These are phyloP conservation scores for Athelia psychrophila DNA, from an alignment of 1,284 basidiomycete species.

Conservation along the genomic window DNA sequence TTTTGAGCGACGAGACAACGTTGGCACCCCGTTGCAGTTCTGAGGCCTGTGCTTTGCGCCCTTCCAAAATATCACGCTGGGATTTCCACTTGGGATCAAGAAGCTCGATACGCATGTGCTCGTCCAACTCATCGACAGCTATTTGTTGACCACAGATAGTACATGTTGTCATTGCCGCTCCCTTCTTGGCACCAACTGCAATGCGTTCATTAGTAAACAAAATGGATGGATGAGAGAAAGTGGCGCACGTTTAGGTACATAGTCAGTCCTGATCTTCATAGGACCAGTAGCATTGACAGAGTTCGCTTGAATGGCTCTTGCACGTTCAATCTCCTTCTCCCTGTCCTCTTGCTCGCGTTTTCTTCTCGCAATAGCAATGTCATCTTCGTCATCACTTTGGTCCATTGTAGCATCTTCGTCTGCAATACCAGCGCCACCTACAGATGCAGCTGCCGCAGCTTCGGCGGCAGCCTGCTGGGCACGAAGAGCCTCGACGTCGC, in stretches of 20 bases:
- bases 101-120: constrained; percentile 98
- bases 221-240: background rate
- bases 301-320: constrained; percentile 75
- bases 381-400: constrained; percentile 74
- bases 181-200: constrained; percentile 67
- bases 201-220: constrained; percentile 9
- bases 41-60: constrained; percentile 86
- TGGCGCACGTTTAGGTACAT: constrained; percentile 85
- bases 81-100: constrained; percentile 98
- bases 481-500: constrained; percentile 79
- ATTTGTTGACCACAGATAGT: constrained; percentile 94
- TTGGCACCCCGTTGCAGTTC: constrained; percentile 89
- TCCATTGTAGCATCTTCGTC: constrained; percentile 72
- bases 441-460: constrained; percentile 71
- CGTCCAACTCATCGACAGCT: constrained; percentile 90
- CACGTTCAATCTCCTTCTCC: constrained; percentile 72
- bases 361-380: constrained; percentile 60
- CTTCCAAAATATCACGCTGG: constrained; percentile 83
- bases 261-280: constrained; percentile 97
- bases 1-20: constrained; percentile 87
- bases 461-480: constrained; percentile 78
- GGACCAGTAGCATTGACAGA: constrained; percentile 74
- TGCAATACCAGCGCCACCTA: constrained; percentile 51
- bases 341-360: constrained; percentile 77
- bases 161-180: constrained; percentile 79